Percentiles rank a stretch among this genome's conserved stretches.
These are phyloP conservation scores for Trichophyton mentagrophytes DNA, from an alignment of 2,329 filamentous ascomycete species.

Conservation along the genomic window DNA sequence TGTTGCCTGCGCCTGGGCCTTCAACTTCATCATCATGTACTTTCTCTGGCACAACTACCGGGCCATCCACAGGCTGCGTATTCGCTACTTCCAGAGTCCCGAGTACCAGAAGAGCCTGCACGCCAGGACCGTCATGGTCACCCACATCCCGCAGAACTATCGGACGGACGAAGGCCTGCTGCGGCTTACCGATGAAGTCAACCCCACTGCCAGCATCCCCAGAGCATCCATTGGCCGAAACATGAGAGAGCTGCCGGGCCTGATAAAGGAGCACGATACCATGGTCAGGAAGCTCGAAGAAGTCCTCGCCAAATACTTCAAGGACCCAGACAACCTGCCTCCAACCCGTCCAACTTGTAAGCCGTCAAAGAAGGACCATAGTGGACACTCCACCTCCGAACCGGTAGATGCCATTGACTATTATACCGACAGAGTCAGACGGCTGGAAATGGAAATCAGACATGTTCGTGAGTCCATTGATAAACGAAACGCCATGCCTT, in stretches of 20 bases:
- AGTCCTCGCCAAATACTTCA: constrained; percentile 78
- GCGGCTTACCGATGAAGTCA: constrained; percentile 66
- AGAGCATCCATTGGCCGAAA: constrained; percentile 77
- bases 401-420: constrained; percentile 92
- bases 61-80: constrained; percentile 56
- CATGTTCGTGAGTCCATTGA: constrained; percentile 72
- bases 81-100: constrained; percentile 67
- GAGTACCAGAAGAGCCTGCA: constrained; percentile 85
- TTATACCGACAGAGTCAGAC: constrained; percentile 68
- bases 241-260: constrained; percentile 72
- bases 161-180: constrained; percentile 78
- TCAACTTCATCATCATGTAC: constrained; percentile 60
- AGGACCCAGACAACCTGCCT: constrained; percentile 70
- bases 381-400: constrained; percentile 44
- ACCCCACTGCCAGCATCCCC: constrained; percentile 64
- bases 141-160: constrained; percentile 66
- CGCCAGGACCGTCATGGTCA: constrained; percentile 49
- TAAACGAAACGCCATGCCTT: constrained; percentile 75
- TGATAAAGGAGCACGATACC: constrained; percentile 73
- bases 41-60: constrained; percentile 89
- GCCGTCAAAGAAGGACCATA: constrained; percentile 66
- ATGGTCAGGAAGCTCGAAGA: constrained; percentile 71
- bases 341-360: constrained; percentile 62
- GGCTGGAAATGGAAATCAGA: constrained; percentile 72
- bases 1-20: constrained; percentile 47